Evolutionary conservation across 1,284 basidiomycete genomes (phyloP).

Genomic region (Gomphus bonarii): DNA sequence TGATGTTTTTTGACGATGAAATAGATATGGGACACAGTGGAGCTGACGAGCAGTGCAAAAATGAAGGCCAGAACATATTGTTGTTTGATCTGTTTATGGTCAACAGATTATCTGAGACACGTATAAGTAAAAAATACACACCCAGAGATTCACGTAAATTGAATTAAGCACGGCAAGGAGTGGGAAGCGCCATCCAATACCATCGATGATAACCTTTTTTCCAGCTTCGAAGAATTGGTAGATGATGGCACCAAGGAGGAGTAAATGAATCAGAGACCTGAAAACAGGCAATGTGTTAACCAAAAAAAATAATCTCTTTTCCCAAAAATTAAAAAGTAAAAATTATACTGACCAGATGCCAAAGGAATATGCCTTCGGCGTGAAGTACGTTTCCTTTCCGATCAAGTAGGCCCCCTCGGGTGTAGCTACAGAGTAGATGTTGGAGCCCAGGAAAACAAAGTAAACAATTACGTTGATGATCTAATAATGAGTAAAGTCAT

Average conservation of each 20-base stretch:
- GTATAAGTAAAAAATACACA: conserved; percentile 16
- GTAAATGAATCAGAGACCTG: conserved; percentile 38
- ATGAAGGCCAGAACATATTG: conserved; percentile 50
- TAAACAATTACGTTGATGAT: conserved; percentile 74
- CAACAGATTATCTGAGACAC: not conserved
- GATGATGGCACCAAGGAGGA: conserved; percentile 80
- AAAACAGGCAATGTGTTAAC: no score
- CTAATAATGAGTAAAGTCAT: conserved; percentile 22
- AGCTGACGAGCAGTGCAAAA: conserved; percentile 77
- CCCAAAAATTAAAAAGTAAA: no score
- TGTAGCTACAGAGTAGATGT: conserved; percentile 75
- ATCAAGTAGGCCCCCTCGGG: conserved; percentile 58
- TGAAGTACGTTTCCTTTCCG: conserved; percentile 80
- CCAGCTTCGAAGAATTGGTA: conserved; percentile 85
- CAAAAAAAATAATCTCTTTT: no score
- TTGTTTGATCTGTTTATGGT: conserved; percentile 7
- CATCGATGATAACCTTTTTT: conserved; percentile 75
- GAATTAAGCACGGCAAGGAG: conserved; percentile 77
- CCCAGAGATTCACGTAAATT: conserved; percentile 80
- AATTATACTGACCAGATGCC: conserved; percentile 83
- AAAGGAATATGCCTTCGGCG: conserved; percentile 83
- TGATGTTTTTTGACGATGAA: conserved; percentile 86
- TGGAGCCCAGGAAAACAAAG: conserved; percentile 77
- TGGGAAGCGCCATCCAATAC: conserved; percentile 83
- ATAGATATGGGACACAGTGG: conserved; percentile 83